Evolutionary conservation across 345 rosid species (phyloP), one percentile per base, ranked within the genome.

Genomic region (Mercurialis annua): DNA sequence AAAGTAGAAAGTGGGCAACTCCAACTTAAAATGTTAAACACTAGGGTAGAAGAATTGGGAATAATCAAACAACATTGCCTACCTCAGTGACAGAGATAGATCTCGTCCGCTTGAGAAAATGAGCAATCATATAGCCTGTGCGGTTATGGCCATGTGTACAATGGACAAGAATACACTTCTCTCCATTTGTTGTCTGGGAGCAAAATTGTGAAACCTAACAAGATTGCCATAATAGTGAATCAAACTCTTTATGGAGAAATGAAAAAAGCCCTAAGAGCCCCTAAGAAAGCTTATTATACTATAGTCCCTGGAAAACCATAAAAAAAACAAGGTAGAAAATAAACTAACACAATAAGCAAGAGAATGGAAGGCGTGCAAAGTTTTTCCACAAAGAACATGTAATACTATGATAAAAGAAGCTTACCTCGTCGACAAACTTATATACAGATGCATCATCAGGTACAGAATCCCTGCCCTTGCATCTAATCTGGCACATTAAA

Each of bases 71-170:
- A 1, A 40, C 2, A 6, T 27, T 36, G 30, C 54, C 54, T 29
- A 62, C 66, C 66, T 62, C 66, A 44, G 66, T 62, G 40, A 62
- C 54, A 27, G 66, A 62, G n/a, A 62, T 62, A 46, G 66, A 62
- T 30, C 27, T 29, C 47, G 66, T 62, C 27, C 98, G 92, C 92
- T 86, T 90, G 42, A 92, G 92, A 81, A 80, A 90, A 71, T 90
- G 96, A 49, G 85, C 82, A 62, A 92, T 87, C 98, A 92, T 92
- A 71, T 81, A 88, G 57, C 98, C 96, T 17, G 97, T 92, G 53
- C 95, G 95, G 52, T 92, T 88, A 70, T 92, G 96, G 27, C 98
- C 97, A 78, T 90, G 97, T 5, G 98, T 92, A 76, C 97, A 92
- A 71, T 92, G 98, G 64, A 90, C 98, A 54, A 92, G 89, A 52